A percentile compares a stretch with the other conserved stretches of the same genome.
phyloP scores from a whole-genome alignment of 176 grass and related monocot genomes.

The Carex parvula region DNA sequence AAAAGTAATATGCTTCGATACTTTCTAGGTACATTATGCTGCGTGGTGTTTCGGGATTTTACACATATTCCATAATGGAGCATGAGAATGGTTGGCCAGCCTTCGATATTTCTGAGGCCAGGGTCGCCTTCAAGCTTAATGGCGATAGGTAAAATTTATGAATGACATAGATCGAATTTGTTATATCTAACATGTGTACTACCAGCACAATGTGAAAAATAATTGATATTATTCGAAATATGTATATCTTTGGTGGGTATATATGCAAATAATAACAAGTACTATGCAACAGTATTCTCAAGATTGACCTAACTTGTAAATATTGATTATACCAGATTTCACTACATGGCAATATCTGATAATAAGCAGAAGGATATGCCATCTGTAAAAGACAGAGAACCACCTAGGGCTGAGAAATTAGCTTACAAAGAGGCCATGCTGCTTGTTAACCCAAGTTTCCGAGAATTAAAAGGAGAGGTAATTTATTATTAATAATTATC shows the following conservation, averaged over 20 bases:
- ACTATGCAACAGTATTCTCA: too few relatives aligned
- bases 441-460: slow-evolving; percentile 42
- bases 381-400: slow-evolving; percentile 17
- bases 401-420: slow-evolving; percentile 2
- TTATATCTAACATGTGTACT: background rate
- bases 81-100: slow-evolving; percentile 33
- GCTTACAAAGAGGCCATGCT: slow-evolving; percentile 68
- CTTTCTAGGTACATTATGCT: slow-evolving; percentile 54
- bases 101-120: slow-evolving; percentile 32
- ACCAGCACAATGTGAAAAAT: background rate
- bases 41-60: slow-evolving; percentile 62
- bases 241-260: too few relatives aligned
- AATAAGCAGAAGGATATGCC: slow-evolving; percentile 66
- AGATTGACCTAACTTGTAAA: background rate
- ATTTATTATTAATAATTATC: background rate
- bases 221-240: background rate
- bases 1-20: background rate
- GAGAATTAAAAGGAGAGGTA: slow-evolving; percentile 58
- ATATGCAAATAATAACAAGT: too few relatives aligned
- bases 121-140: slow-evolving; percentile 55
- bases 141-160: slow-evolving; percentile 29
- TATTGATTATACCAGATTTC: slow-evolving; percentile 33
- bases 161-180: background rate
- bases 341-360: slow-evolving; percentile 76
- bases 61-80: slow-evolving; percentile 59